Conservation (phyloP, 202 grass and related monocot genomes). For the Sporobolus alterniflorus region DNA sequence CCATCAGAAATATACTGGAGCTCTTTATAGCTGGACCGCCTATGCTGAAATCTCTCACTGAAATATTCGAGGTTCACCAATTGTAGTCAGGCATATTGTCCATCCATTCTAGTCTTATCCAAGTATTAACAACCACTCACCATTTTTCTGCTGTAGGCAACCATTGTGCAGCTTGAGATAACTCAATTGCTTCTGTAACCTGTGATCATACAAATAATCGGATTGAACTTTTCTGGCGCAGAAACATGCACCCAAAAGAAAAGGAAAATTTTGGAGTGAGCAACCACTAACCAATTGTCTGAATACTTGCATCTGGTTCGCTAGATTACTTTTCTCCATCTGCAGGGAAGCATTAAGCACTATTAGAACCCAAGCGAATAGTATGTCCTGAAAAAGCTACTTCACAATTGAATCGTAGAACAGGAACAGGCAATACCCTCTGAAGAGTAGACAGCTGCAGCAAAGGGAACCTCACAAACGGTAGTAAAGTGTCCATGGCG, state of each 20-base stretch:
- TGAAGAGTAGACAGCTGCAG: slow-evolving; percentile 60
- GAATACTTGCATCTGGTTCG: slow-evolving; percentile 59
- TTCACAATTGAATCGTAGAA: slow-evolving; percentile 18
- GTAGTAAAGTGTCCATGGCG: slow-evolving; percentile 62
- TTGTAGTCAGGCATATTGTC: slow-evolving; percentile 15
- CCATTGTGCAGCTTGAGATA: slow-evolving; percentile 42
- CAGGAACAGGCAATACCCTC: slow-evolving; percentile 49
- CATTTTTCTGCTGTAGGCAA: slow-evolving; percentile 45
- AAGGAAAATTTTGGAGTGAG: neutral
- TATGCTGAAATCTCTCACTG: slow-evolving; percentile 88
- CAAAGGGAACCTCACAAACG: slow-evolving; percentile 88
- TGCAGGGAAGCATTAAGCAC: slow-evolving; percentile 39
- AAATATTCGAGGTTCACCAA: slow-evolving; percentile 34
- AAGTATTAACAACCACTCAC: slow-evolving; percentile 52
- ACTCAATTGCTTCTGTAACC: slow-evolving; percentile 81
- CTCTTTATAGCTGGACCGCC: slow-evolving; percentile 91
- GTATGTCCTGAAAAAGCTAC: neutral
- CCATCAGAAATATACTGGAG: slow-evolving; percentile 95
- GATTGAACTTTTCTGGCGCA: neutral
- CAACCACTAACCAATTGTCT: slow-evolving; percentile 62
- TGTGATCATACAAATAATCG: slow-evolving; percentile 39
- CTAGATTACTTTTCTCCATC: slow-evolving; percentile 83
- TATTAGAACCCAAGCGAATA: slow-evolving; percentile 30
- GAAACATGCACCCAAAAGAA: neutral
- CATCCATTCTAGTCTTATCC: slow-evolving; percentile 17